Evolutionary conservation across 2,329 filamentous ascomycete genomes (phyloP), one percentile per base, ranked within the genome.

Genomic region (Ceratocystis eucalypticola): DNA sequence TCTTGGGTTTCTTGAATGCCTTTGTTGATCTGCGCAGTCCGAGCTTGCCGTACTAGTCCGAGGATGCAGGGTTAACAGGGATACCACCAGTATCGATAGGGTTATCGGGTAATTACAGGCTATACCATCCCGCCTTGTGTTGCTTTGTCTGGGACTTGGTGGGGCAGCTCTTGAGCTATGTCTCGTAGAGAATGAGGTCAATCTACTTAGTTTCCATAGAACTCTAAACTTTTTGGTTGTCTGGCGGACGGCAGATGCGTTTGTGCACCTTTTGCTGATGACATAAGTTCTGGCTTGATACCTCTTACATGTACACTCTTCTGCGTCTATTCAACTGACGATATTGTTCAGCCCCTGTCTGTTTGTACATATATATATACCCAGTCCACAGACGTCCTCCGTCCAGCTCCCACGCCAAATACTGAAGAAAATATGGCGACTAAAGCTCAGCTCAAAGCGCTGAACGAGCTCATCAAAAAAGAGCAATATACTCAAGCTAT

Each of bases 381-480:
- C 48, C 48, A 12, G 37, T 41, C 6, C 30, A 41, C 37, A 41
- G 37, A 12, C 30, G 6, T 33, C 30, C 30, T 6, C 10, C 37
- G 8, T 12, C 10, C 4, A 12, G 10, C 8, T 37, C 17, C 25
- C n/a, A 12, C 48, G 20, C 22, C 48, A n/a, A 7, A 33, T 7
- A 30, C 30, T 7, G 5, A 20, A 65, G 25, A 20, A 15, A 8
- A 71, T 69, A 84, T 84, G 81, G 79, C 80, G 53, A 75, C 75
- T 69, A 96, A 96, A 77, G 82, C 86, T 65, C 84, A 86, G 68
- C 80, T 96, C 71, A 96, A 96, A 78, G 84, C 87, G 70, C 88
- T 94, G 70, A 89, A 88, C 73, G 82, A 88, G 69, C 86, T 88
- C 61, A 82, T 96, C 70, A 88, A 90, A 73, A 82, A 86, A 68